Conservation (phyloP, 768 basidiomycete genomes). For the Sutorius australiensis region DNA sequence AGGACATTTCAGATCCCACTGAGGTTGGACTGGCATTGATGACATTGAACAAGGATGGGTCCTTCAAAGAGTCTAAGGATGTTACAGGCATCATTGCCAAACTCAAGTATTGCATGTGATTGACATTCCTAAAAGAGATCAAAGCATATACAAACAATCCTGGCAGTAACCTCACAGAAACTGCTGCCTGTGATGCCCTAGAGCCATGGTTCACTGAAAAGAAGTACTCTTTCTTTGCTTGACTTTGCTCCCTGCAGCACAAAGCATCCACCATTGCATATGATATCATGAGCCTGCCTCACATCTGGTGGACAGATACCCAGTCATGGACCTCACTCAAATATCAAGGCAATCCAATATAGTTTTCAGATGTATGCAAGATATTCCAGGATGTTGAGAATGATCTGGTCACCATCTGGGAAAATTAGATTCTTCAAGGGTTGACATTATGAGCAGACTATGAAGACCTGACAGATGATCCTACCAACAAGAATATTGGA, state of each 20-base stretch:
- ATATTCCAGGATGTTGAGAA: background rate
- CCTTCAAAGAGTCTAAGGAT: constrained; percentile 14
- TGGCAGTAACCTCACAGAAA: background rate
- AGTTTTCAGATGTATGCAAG: background rate
- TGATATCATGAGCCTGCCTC: background rate
- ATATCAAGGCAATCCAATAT: background rate
- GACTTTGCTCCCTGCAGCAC: constrained; percentile 7
- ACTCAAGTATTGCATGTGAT: constrained; percentile 5
- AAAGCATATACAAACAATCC: too few species aligned
- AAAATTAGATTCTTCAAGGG: constrained; percentile 14
- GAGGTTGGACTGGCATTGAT: background rate
- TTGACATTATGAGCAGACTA: constrained; percentile 10
- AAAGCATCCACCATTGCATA: background rate
- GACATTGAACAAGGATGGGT: background rate
- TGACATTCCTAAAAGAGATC: constrained; percentile 7
- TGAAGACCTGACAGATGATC: constrained; percentile 17
- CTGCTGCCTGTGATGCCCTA: background rate
- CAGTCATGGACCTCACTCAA: background rate
- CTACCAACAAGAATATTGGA: background rate
- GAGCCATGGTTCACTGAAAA: constrained; percentile 5
- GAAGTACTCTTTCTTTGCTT: background rate
- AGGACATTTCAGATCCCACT: background rate
- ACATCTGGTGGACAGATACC: constrained; percentile 6
- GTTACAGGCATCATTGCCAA: constrained; percentile 9
- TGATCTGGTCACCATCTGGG: background rate